Percentiles rank a stretch among this genome's conserved stretches.
phyloP scores from a whole-genome alignment of 768 basidiomycete species.

The Podaxis sp. region DNA sequence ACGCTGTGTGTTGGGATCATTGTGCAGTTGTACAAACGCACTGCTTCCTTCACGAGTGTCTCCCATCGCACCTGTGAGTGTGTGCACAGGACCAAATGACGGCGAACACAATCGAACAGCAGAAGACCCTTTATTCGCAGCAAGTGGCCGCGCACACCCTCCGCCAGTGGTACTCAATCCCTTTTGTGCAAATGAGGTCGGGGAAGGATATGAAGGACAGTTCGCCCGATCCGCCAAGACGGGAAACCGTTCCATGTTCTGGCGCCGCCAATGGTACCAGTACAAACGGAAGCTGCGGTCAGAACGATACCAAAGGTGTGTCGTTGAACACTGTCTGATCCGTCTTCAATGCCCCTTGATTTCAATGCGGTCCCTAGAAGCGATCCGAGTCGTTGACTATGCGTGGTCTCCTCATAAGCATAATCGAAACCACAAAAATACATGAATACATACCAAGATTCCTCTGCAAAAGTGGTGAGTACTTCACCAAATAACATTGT shows the following conservation, averaged over 20 bases:
- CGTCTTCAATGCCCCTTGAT: background rate
- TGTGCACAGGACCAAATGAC: constrained; percentile 12
- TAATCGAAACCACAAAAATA: background rate
- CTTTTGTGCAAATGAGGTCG: background rate
- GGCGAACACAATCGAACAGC: constrained; percentile 31
- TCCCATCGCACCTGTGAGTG: background rate
- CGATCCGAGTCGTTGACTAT: background rate
- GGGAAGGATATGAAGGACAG: background rate
- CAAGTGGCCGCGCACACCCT: constrained; percentile 38
- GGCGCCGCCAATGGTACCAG: background rate
- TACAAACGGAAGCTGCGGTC: background rate
- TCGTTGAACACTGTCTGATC: background rate
- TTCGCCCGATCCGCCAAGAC: background rate
- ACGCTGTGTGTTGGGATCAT: background rate
- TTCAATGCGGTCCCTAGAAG: background rate
- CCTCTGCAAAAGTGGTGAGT: background rate
- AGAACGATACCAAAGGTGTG: background rate
- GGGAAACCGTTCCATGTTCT: background rate
- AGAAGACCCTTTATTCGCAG: constrained; percentile 33
- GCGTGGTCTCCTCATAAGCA: background rate
- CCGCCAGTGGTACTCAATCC: constrained; percentile 31
- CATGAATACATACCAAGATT: background rate
- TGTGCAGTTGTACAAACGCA: constrained; percentile 9
- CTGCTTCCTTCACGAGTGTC: constrained; percentile 7
- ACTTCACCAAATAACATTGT: background rate